A percentile compares a stretch with the other conserved stretches of the same genome.
These are phyloP conservation scores for Thymus mandschuricus DNA, from an alignment of 257 asterid species.

Conservation along the genomic window DNA sequence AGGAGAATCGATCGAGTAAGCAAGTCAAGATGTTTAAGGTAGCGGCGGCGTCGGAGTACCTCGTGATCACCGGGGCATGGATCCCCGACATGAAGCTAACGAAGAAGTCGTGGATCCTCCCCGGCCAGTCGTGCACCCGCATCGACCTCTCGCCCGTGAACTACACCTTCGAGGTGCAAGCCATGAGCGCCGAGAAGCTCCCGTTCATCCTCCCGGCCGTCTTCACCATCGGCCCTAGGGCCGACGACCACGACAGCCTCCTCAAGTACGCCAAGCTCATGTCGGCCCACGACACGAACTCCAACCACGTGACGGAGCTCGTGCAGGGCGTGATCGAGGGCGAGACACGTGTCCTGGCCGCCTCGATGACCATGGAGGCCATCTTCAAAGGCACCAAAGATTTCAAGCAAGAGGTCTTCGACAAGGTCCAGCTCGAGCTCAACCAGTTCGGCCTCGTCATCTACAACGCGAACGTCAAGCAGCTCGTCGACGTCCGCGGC, in stretches of 20 bases:
- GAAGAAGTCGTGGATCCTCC: conserved; percentile 63
- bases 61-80: conserved; percentile 63
- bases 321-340: conserved; percentile 78
- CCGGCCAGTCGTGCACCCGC: conserved; percentile 50
- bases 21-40: conserved; percentile 44
- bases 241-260: conserved; percentile 48
- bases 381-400: conserved; percentile 62
- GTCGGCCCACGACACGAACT: conserved; percentile 61
- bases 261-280: conserved; percentile 65
- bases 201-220: conserved; percentile 76
- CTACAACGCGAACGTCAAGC: conserved; percentile 74
- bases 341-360: conserved; percentile 69
- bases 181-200: conserved; percentile 80
- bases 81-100: conserved; percentile 50
- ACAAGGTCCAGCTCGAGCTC: conserved; percentile 65
- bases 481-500: conserved; percentile 68
- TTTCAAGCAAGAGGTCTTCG: conserved; percentile 66
- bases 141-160: conserved; percentile 69
- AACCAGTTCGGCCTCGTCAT: conserved; percentile 65
- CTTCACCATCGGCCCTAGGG: conserved; percentile 69
- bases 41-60: conserved; percentile 71
- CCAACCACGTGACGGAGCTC: conserved; percentile 60
- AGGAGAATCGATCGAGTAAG: background rate
- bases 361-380: conserved; percentile 79
- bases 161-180: conserved; percentile 75